phyloP scores from a whole-genome alignment of 148 eudicot genomes.

The Dianthus caryophyllus region DNA sequence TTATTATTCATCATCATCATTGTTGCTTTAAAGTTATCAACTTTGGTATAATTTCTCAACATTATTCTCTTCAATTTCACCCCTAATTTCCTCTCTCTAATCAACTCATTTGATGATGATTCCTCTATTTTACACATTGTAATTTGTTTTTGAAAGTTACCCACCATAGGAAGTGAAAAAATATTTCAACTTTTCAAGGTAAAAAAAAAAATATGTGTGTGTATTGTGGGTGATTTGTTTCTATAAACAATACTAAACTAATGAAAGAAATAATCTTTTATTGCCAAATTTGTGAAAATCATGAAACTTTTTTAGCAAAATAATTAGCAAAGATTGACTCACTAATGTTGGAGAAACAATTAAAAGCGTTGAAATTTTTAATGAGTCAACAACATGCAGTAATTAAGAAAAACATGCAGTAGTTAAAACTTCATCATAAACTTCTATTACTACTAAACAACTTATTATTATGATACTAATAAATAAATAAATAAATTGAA shows the following conservation, averaged over 20 bases:
- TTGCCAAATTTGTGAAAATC: neutral
- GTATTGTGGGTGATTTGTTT: neutral
- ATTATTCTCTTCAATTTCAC: conserved; percentile 37
- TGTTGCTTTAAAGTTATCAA: conserved; percentile 31
- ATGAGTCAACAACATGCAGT: no score
- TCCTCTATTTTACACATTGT: conserved; percentile 46
- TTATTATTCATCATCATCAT: no score
- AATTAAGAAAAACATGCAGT: neutral
- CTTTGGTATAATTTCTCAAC: conserved; percentile 23
- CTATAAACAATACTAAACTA: neutral
- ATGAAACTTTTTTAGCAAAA: neutral
- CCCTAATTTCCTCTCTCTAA: conserved; percentile 24
- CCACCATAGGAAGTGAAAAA: neutral
- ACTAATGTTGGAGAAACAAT: neutral
- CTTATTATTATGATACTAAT: neutral
- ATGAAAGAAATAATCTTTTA: neutral
- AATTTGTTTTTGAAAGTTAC: neutral
- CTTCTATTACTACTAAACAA: neutral
- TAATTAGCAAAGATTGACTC: neutral
- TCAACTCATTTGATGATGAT: conserved; percentile 16
- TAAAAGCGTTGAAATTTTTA: no score
- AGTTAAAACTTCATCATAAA: neutral
- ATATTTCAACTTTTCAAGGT: neutral
- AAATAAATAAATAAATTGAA: neutral
- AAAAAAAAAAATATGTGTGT: no score